Evolutionary conservation across 169 alveolate species (phyloP).

Genomic region (Eimeria brunetti): DNA sequence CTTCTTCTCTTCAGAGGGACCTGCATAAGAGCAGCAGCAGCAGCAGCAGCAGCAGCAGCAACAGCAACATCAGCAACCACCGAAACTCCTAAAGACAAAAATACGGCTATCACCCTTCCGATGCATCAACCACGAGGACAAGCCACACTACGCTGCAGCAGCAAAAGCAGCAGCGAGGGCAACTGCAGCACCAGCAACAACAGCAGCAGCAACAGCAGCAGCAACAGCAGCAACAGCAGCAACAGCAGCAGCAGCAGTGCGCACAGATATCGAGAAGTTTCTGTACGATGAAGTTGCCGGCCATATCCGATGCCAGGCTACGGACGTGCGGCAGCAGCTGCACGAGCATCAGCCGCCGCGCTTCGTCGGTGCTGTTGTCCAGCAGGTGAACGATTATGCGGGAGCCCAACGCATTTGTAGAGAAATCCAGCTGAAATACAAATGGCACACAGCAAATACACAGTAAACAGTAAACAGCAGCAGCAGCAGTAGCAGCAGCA

Average conservation of each 20-base stretch:
- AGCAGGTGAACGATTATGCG: slow-evolving; percentile 18
- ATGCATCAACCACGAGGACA: not conserved
- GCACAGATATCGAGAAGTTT: slow-evolving; percentile 80
- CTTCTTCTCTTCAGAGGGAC: slow-evolving; percentile 80
- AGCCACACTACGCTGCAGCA: not conserved
- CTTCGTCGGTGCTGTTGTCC: slow-evolving; percentile 35
- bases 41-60: not conserved
- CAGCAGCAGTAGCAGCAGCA: not conserved
- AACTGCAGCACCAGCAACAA: not conserved
- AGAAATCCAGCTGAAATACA: slow-evolving; percentile 57
- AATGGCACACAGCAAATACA: not conserved
- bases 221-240: not conserved
- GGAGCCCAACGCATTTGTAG: slow-evolving; percentile 43
- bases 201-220: slow-evolving; percentile 8
- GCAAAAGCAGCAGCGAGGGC: not conserved
- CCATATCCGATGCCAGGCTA: slow-evolving; percentile 81
- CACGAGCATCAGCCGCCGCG: slow-evolving; percentile 49
- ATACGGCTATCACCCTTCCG: no score
- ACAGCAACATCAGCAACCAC: not conserved
- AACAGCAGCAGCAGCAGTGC: not conserved
- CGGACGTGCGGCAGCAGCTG: slow-evolving; percentile 73
- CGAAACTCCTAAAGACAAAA: not conserved
- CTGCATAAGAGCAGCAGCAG: slow-evolving; percentile 12
- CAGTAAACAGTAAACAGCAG: not conserved
- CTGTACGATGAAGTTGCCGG: slow-evolving; percentile 85